Base-by-base conservation (phyloP, 148 eudicot species). In the Amaranthus hypochondriacus region DNA sequence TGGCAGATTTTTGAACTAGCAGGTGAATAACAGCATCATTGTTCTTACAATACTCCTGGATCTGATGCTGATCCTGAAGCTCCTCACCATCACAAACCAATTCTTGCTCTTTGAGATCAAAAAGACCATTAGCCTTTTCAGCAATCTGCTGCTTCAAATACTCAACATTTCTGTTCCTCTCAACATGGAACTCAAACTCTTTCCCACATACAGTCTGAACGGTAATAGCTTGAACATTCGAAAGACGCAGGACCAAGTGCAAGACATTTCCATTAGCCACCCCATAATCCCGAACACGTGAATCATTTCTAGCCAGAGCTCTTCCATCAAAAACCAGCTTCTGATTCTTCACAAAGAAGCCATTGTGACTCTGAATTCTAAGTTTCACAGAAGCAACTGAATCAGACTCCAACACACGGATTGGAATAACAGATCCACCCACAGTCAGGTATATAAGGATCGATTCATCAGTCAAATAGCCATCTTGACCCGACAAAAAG, bases 301-400 rank as follows among this genome's bases (percentile, higher is more conserved):
- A 84, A 74, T 83, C 80, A 73, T 80, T 87, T 69, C 93, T 75
- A 52, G 93, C 86, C 73, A 91, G 74, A 72, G 84, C 91, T 72
- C 84, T 82, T 51, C 93, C 97, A 60, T 79, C 88, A 73, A 82
- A 91, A 18, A 91, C 89, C 53, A 89, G 86, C 74, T 86, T 91
- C 64, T 91, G 97, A 65, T 87, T 89, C 79, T 81, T 89, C 10
- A 82, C 89, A 62, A 84, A 78, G 74, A 89, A 84, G 54, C 93
- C 97, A 77, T 82, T 81, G 47, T 68, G 80, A 47, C 62, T 85
- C 76, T 91, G 93, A 67, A 91, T 87, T 71, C 90, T 82, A 12
- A 87, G 84, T 81, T 91, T 91, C 57, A 91, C 92, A 75, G 90
- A 89, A 69, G 85, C 93, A 77, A 91, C 80, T 14, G 97, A 89